phyloP scores from a whole-genome alignment of 2,329 filamentous ascomycete genomes.

The Drechslera avenae region DNA sequence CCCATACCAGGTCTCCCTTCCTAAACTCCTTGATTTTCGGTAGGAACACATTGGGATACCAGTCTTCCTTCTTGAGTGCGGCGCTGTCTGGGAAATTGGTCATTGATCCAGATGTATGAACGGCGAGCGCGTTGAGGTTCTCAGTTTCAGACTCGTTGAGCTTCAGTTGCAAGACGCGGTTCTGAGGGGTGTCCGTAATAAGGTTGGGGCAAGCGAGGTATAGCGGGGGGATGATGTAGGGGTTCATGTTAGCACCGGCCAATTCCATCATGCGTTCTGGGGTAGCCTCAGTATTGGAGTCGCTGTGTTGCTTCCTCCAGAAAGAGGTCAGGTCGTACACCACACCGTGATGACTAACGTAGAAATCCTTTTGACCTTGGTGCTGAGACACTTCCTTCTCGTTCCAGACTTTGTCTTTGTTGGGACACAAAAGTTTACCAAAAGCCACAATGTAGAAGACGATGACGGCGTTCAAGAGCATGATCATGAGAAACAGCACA shows the following conservation, averaged over 20 bases:
- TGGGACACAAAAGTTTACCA: conserved; percentile 84
- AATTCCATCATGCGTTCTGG: conserved; percentile 74
- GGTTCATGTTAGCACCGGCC: conserved; percentile 76
- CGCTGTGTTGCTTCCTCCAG: conserved; percentile 83
- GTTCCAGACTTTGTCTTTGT: conserved; percentile 88
- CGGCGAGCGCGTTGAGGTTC: conserved; percentile 57
- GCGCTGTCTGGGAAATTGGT: conserved; percentile 60
- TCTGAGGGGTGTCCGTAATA: conserved; percentile 54
- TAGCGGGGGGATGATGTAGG: conserved; percentile 85
- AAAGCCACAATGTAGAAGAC: conserved; percentile 93
- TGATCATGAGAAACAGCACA: conserved; percentile 78
- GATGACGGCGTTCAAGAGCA: conserved; percentile 78
- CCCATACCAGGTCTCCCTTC: conserved; percentile 83
- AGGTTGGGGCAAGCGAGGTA: conserved; percentile 74
- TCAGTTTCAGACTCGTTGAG: conserved; percentile 64
- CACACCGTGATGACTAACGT: conserved; percentile 81
- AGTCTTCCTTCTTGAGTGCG: conserved; percentile 66
- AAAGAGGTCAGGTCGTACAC: conserved; percentile 94
- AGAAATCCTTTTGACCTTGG: conserved; percentile 76
- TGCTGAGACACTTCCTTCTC: conserved; percentile 71
- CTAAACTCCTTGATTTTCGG: conserved; percentile 84
- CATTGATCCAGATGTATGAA: conserved; percentile 72
- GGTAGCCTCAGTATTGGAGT: conserved; percentile 65
- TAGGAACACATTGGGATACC: conserved; percentile 77
- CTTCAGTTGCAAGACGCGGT: conserved; percentile 61